Evolutionary conservation across 495 filamentous ascomycete species (phyloP).

Genomic region (Xylaria telfairii): DNA sequence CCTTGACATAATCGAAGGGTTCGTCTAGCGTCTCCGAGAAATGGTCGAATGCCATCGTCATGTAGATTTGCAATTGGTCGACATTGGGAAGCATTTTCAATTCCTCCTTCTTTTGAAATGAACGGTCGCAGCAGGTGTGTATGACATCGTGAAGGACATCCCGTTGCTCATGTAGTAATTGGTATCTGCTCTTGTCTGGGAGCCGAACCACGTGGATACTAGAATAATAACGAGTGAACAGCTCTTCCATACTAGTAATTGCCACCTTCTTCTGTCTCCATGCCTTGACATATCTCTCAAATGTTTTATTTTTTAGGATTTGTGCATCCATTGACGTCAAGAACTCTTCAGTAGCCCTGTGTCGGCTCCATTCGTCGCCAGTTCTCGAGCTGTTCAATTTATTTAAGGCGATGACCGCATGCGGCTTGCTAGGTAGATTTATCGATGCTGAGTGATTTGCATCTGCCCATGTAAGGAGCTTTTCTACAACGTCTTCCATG

Average conservation of each 20-base stretch:
- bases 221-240: background rate
- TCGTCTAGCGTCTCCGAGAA: background rate
- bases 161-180: background rate
- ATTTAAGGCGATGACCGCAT: background rate
- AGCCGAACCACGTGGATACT: background rate
- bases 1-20: conserved; percentile 1
- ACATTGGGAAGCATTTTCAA: background rate
- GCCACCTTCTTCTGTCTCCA: background rate
- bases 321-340: background rate
- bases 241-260: background rate
- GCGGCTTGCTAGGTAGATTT: background rate
- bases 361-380: background rate
- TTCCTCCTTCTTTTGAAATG: background rate
- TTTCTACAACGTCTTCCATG: conserved; percentile 2
- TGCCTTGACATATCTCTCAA: background rate
- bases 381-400: background rate
- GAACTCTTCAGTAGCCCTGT: background rate
- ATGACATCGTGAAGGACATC: background rate
- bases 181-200: background rate
- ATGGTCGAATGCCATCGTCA: background rate
- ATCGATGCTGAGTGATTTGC: background rate
- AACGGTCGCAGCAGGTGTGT: background rate
- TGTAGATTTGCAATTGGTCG: background rate
- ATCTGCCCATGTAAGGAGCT: background rate
- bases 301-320: background rate